Base-by-base conservation (phyloP, 2,329 filamentous ascomycete genomes). In the Pseudogymnoascus sp. region DNA sequence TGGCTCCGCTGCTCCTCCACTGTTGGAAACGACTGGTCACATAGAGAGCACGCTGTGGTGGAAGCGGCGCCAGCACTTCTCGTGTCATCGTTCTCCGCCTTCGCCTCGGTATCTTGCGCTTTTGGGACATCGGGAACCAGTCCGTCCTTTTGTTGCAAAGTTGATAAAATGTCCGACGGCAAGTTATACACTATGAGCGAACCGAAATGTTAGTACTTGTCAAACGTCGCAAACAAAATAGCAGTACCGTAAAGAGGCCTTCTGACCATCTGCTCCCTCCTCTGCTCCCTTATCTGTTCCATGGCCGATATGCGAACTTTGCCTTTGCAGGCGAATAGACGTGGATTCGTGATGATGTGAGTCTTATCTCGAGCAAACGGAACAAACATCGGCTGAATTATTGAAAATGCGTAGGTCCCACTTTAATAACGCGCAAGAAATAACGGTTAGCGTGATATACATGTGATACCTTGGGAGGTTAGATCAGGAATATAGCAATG, bases 1-100 rank as follows among this genome's bases (percentile, higher is more conserved):
- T 99, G 94, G 64, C 85, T 83, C 65, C 91, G 84, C 72, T 97
- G 93, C 65, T 97, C 93, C 64, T 86, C 81, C 6, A 96, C 81
- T 8, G 82, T 87, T 33, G 80, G 71, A 69, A 95, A 96, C 4
- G 82, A 79, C 38, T 92, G 80, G 39, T 82, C 80, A 75, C 94
- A 99, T 4, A 97, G 80, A 0, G 87, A 85, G 73, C 94, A 99
- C 12, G 91, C 84, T 63, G 90, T 92, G 5, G 89, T 82, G 64
- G 81, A 69, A 67, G 77, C n/a, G n/a, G 45, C 49, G 22, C 28
- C 28, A 4, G 9, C 25, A 28, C 49, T 55, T 33, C 5, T 55
- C 16, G n/a, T 55, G 25, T 16, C 28, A 19, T 55, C 49, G 11
- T 33, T n/a, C 28, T 33, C 16, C 16, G n/a, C 28, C 28, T 33